phyloP scores from a whole-genome alignment of 2,329 filamentous ascomycete genomes.

The Sporothrix protearum region DNA sequence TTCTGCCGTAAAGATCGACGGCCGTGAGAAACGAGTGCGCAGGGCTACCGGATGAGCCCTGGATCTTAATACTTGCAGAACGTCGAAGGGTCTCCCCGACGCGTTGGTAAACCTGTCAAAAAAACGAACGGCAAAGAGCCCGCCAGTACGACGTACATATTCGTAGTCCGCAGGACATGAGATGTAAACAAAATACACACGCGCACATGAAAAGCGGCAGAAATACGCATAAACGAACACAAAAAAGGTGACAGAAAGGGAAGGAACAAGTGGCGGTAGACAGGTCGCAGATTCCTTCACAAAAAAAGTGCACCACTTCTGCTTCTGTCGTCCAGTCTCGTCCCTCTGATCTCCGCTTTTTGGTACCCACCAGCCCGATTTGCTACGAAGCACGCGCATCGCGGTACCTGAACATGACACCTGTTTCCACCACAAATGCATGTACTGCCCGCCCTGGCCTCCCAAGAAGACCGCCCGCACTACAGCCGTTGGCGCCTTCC shows the following conservation, averaged over 20 bases:
- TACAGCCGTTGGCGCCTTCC: slow-evolving; percentile 25
- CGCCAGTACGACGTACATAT: too few relatives aligned
- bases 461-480: slow-evolving; percentile 12
- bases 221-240: background rate
- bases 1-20: background rate
- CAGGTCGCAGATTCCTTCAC: slow-evolving; percentile 1
- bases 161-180: too few relatives aligned
- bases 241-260: background rate
- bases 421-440: background rate
- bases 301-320: background rate
- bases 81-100: background rate
- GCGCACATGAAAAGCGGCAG: background rate
- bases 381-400: background rate
- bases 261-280: slow-evolving; percentile 1
- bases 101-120: background rate
- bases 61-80: background rate
- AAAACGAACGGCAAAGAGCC: background rate
- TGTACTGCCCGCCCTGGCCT: background rate
- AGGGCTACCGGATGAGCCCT: background rate
- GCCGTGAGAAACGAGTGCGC: background rate
- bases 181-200: background rate
- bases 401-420: background rate
- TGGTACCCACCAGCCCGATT: background rate
- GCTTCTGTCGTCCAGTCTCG: background rate
- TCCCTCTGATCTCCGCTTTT: slow-evolving; percentile 11